Conservation (phyloP, 495 filamentous ascomycete species). For the Ramalina intermedia region DNA sequence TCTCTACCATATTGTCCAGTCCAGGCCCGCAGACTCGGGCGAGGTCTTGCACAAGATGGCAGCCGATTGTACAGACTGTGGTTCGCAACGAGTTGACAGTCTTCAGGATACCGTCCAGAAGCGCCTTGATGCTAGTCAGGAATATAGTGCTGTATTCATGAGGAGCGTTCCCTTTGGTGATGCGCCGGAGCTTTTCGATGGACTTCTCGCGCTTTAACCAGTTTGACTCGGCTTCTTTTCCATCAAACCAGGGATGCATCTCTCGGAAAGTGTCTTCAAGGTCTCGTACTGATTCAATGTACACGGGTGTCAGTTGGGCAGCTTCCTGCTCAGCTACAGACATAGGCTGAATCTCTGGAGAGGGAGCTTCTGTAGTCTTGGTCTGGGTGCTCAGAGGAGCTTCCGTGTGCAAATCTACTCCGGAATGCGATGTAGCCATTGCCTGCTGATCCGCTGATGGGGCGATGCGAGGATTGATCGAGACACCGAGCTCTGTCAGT, state of each 20-base stretch:
- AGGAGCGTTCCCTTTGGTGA: constrained; percentile 73
- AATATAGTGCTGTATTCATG: constrained; percentile 59
- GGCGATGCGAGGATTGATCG: constrained; percentile 17
- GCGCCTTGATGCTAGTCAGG: constrained; percentile 49
- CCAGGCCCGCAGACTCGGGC: constrained; percentile 59
- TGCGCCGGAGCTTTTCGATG: constrained; percentile 54
- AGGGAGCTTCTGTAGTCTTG: constrained; percentile 10
- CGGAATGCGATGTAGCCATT: neutral
- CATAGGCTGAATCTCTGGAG: constrained; percentile 26
- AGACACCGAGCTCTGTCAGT: constrained; percentile 51
- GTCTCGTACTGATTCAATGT: constrained; percentile 67
- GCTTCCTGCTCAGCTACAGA: constrained; percentile 37
- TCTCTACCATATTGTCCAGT: constrained; percentile 80
- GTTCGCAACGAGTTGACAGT: constrained; percentile 75
- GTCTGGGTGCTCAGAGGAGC: constrained; percentile 19
- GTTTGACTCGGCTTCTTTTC: constrained; percentile 79
- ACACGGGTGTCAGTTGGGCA: constrained; percentile 61
- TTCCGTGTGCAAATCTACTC: constrained; percentile 26
- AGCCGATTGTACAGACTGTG: constrained; percentile 73
- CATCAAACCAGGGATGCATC: constrained; percentile 74
- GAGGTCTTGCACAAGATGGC: constrained; percentile 72
- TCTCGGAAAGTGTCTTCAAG: constrained; percentile 68
- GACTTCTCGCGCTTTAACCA: constrained; percentile 77
- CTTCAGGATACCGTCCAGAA: constrained; percentile 85
- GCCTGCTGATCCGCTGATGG: neutral